Evolutionary conservation across 352 stramenopile species (phyloP), one percentile per base, ranked within the genome.

Genomic region (Pythium aquatile): DNA sequence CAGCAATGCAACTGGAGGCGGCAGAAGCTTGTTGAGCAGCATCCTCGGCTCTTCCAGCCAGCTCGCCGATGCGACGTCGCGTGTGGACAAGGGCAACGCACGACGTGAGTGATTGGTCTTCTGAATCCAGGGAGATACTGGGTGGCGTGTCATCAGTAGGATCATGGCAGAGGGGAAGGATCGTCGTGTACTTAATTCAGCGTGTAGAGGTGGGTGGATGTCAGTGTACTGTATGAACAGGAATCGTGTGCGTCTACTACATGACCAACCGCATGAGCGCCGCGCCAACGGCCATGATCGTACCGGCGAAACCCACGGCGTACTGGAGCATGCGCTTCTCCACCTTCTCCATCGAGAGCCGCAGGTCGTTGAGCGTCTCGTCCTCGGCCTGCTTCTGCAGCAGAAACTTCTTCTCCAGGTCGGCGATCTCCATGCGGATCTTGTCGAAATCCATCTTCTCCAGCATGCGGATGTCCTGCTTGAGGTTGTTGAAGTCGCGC

Each of bases 391-490:
- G 86, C 70, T 96, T 96, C 58, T 96, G 87, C 55, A 96, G 71
- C 61, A 96, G 63, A 74, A 96, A 96, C 70, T 96, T 93, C 47
- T 93, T 93, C 63, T 96, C 87, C 8, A 96, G 81, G 72, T 94
- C 85, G 2, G 81, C 78, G 46, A 96, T 91, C 64, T 96, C 87
- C 67, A 93, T 85, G 60, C 85, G 87, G 61, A 96, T 89, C 65
- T 94, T 93, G 71, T 96, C 87, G 58, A 96, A 94, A 62, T 96
- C 87, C 66, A 94, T 91, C 66, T 96, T 94, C 70, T 96, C 87
- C 10, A 93, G 78, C 87, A 96, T 94, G 56, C 87, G 85, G 67
- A 96, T 96, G 66, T 96, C 87, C 63, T 94, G 85, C 72, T 96
- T 96, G 32, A 96, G 75, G 54, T 88, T 94, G 73, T 92, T 96